Conservation (phyloP, 345 rosid species). For the Eutrema japonicum region DNA sequence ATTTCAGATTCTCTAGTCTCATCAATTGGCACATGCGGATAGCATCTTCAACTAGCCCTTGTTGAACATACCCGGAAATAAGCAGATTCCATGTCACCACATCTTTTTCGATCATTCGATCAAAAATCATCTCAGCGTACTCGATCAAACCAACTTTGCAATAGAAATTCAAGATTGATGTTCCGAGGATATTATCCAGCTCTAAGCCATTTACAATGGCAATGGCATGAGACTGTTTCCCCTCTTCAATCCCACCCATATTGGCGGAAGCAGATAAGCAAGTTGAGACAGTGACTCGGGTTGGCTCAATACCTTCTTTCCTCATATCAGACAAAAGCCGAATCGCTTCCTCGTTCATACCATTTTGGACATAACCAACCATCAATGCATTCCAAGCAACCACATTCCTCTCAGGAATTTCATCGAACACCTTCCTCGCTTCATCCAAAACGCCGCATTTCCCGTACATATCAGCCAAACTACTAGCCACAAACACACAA, state of each 20-base stretch:
- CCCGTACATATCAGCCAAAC: conserved; percentile 69
- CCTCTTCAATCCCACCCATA: conserved; percentile 64
- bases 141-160: conserved; percentile 68
- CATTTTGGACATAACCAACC: conserved; percentile 64
- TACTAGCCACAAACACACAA: conserved; percentile 76
- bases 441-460: conserved; percentile 63
- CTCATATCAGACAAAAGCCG: conserved; percentile 55
- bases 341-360: conserved; percentile 61
- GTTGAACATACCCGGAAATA: conserved; percentile 62
- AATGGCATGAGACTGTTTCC: conserved; percentile 76
- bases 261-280: conserved; percentile 75
- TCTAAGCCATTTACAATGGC: conserved; percentile 59
- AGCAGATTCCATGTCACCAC: conserved; percentile 82
- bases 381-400: conserved; percentile 73
- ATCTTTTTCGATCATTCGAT: conserved; percentile 59
- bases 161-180: conserved; percentile 73
- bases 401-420: conserved; percentile 55
- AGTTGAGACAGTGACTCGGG: conserved; percentile 62
- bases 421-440: conserved; percentile 67
- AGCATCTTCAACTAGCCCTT: conserved; percentile 56
- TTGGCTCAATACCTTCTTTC: conserved; percentile 58
- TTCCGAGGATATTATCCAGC: conserved; percentile 65
- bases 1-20: conserved; percentile 58
- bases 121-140: conserved; percentile 66
- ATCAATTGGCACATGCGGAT: conserved; percentile 55